Evolutionary conservation across 169 alveolate genomes (phyloP).

Genomic region (Babesia microti): DNA sequence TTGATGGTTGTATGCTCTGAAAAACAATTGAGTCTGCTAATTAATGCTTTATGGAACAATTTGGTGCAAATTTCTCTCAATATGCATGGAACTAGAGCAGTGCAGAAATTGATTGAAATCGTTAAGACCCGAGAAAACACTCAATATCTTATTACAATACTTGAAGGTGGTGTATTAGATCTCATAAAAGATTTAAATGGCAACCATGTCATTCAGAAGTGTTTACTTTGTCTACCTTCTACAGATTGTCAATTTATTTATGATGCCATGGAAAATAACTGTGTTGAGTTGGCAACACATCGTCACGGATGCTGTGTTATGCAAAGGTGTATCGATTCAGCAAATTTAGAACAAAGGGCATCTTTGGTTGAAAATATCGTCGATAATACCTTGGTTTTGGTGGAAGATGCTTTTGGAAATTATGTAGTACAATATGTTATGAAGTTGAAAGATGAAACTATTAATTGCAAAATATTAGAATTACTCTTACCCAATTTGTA

Average conservation of each 20-base stretch:
- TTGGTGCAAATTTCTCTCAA: conserved; percentile 69
- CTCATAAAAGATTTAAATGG: conserved; percentile 80
- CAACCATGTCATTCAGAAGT: conserved; percentile 82
- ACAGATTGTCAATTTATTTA: conserved; percentile 71
- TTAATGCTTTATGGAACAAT: conserved; percentile 55
- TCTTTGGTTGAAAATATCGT: conserved; percentile 59
- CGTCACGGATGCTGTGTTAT: conserved; percentile 91
- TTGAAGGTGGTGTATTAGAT: conserved; percentile 42
- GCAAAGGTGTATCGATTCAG: conserved; percentile 84
- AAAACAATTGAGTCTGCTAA: conserved; percentile 45
- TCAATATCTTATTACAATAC: conserved; percentile 10
- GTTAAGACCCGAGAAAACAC: conserved; percentile 21
- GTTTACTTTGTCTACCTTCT: conserved; percentile 59
- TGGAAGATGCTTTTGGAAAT: conserved; percentile 87
- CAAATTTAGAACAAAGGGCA: conserved; percentile 50
- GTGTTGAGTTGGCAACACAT: conserved; percentile 74
- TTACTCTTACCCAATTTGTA: conserved; percentile 62
- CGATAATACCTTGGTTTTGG: conserved; percentile 62
- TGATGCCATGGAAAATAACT: conserved; percentile 55
- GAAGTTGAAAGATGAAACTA: conserved; percentile 53
- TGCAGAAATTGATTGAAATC: conserved; percentile 81
- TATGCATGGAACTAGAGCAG: conserved; percentile 87
- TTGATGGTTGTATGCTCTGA: conserved; percentile 67
- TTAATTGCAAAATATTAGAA: conserved; percentile 52
- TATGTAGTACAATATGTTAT: conserved; percentile 84